phyloP scores from a whole-genome alignment of 1,284 basidiomycete species.

The Exobasidium rhododendri region DNA sequence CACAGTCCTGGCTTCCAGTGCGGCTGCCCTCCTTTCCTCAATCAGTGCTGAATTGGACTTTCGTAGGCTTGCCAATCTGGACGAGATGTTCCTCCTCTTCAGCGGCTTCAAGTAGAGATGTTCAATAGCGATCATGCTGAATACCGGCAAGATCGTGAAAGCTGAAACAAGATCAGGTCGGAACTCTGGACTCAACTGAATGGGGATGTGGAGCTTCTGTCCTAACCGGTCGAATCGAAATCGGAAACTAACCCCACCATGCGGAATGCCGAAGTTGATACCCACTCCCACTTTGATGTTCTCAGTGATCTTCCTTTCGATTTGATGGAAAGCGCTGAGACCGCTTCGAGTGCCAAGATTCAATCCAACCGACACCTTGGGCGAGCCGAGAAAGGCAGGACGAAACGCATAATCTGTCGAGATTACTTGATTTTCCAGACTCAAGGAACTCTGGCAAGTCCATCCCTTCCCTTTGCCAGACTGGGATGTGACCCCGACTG shows the following conservation, averaged over 20 bases:
- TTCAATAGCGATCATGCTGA: conserved; percentile 61
- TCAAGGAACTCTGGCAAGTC: conserved; percentile 37
- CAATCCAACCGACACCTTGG: conserved; percentile 58
- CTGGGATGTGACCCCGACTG: conserved; percentile 44
- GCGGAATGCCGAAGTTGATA: conserved; percentile 44
- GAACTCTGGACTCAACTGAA: conserved; percentile 61
- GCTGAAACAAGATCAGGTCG: conserved; percentile 59
- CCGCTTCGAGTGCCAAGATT: conserved; percentile 46
- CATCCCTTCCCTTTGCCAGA: conserved; percentile 33
- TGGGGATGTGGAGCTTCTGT: conserved; percentile 62
- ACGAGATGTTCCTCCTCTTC: conserved; percentile 56
- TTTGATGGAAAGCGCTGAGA: conserved; percentile 44
- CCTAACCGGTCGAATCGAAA: conserved; percentile 59
- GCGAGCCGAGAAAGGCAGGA: conserved; percentile 48
- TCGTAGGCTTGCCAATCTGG: conserved; percentile 60
- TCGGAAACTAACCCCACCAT: conserved; percentile 50
- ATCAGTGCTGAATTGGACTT: conserved; percentile 65
- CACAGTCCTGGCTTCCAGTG: conserved; percentile 61
- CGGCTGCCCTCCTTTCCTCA: conserved; percentile 62
- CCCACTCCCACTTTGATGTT: conserved; percentile 50
- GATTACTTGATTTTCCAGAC: conserved; percentile 33
- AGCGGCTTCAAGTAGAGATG: conserved; percentile 63
- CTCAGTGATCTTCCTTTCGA: conserved; percentile 55
- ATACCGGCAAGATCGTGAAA: conserved; percentile 62
- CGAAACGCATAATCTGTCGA: conserved; percentile 55